Percentiles rank a stretch among this genome's conserved stretches.
Evolutionary conservation across 1,284 basidiomycete genomes (phyloP).

Genomic region (Heterobasidion parviporum): DNA sequence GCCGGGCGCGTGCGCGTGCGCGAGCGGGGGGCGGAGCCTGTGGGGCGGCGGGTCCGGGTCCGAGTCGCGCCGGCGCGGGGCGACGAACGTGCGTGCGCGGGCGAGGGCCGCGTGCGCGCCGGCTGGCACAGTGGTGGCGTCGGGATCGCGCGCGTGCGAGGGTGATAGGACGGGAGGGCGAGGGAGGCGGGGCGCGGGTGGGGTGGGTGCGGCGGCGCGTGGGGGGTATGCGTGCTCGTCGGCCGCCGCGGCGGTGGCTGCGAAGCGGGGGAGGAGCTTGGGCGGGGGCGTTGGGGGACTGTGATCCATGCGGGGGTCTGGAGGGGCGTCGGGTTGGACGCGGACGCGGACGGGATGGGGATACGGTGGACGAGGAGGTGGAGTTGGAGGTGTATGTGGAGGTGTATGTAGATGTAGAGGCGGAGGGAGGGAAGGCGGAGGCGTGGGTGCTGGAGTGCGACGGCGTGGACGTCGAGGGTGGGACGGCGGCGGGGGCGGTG

Average conservation of each 20-base stretch:
- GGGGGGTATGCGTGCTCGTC: not conserved
- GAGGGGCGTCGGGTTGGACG: constrained; percentile 1
- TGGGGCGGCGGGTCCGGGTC: not conserved
- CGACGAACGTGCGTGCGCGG: not conserved
- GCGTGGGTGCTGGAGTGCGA: constrained; percentile 1
- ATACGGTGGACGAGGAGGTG: too few species aligned
- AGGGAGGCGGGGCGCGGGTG: not conserved
- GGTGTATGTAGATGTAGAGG: too few species aligned
- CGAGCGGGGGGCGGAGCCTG: not conserved
- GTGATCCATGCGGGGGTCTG: constrained; percentile 10
- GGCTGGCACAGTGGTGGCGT: too few species aligned
- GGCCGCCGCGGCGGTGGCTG: not conserved
- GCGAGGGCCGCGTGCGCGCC: too few species aligned
- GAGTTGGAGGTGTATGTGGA: not conserved
- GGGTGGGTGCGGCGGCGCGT: too few species aligned
- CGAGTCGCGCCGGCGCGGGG: not conserved
- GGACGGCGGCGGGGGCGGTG: not conserved
- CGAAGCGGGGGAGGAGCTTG: not conserved
- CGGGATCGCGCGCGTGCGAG: too few species aligned
- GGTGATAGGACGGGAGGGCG: not conserved
- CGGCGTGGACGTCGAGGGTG: not conserved
- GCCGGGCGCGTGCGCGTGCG: not conserved
- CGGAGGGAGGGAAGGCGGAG: not conserved
- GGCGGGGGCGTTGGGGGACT: constrained; percentile 10
- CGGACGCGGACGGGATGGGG: constrained; percentile 4